Conservation (phyloP, 2,329 filamentous ascomycete species). For the Madurella mycetomatis region DNA sequence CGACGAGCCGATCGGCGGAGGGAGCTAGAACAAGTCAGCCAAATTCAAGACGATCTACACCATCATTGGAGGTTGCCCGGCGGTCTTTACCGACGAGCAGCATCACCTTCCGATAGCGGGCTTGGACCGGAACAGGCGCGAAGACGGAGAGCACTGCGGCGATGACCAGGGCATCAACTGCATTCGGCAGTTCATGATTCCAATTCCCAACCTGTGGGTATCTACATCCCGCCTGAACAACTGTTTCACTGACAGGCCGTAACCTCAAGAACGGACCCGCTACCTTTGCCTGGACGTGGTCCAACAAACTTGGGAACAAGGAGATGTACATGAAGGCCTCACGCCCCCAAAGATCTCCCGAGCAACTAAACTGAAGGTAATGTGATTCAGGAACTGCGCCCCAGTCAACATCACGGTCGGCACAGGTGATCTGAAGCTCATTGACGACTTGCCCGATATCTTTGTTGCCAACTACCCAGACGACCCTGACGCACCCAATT, state of each 20-base stretch:
- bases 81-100: slow-evolving; percentile 18
- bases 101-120: slow-evolving; percentile 4
- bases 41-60: slow-evolving; percentile 31
- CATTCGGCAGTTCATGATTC: slow-evolving; percentile 26
- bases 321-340: slow-evolving; percentile 57
- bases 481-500: slow-evolving; percentile 22
- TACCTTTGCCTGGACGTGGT: slow-evolving; percentile 55
- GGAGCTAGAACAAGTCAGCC: slow-evolving; percentile 19
- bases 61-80: slow-evolving; percentile 32
- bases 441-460: slow-evolving; percentile 46
- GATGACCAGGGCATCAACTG: slow-evolving; percentile 24
- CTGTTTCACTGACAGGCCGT: neutral
- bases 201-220: slow-evolving; percentile 25
- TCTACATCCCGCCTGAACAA: neutral
- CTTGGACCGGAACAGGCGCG: slow-evolving; percentile 13
- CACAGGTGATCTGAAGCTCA: slow-evolving; percentile 29
- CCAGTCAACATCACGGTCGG: slow-evolving; percentile 46
- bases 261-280: slow-evolving; percentile 20
- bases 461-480: slow-evolving; percentile 53
- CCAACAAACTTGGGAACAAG: slow-evolving; percentile 56
- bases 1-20: slow-evolving; percentile 14
- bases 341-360: neutral
- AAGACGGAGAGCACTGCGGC: slow-evolving; percentile 21
- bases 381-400: slow-evolving; percentile 47
- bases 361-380: neutral